Percentiles rank a stretch among this genome's conserved stretches.
These are phyloP conservation scores for Penicillium bialowiezense DNA, from an alignment of 495 filamentous ascomycete genomes.

Conservation along the genomic window DNA sequence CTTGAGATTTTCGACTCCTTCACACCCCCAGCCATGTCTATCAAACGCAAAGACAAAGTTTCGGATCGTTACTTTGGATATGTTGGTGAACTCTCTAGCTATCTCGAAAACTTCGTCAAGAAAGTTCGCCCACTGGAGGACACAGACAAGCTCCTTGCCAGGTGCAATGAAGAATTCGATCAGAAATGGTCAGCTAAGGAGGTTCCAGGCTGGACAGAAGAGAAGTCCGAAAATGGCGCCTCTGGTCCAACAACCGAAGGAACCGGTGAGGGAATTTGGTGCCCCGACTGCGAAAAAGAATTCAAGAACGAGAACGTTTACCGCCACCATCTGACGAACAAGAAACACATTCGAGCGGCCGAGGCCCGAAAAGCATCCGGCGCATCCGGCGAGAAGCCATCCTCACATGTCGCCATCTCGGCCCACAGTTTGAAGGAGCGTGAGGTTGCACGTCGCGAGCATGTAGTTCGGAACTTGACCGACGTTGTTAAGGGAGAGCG, in stretches of 20 bases:
- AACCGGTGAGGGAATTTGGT: slow-evolving; percentile 76
- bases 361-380: slow-evolving; percentile 53
- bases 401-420: slow-evolving; percentile 29
- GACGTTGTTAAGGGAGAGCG: slow-evolving; percentile 74
- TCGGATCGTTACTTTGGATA: slow-evolving; percentile 91
- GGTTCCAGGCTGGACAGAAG: slow-evolving; percentile 74
- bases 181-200: slow-evolving; percentile 75
- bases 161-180: slow-evolving; percentile 79
- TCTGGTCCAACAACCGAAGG: slow-evolving; percentile 51
- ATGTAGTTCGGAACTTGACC: slow-evolving; percentile 72
- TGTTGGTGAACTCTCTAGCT: slow-evolving; percentile 70
- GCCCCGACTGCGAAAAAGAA: slow-evolving; percentile 84
- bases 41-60: slow-evolving; percentile 78
- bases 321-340: slow-evolving; percentile 79
- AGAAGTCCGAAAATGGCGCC: slow-evolving; percentile 43
- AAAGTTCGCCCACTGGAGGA: slow-evolving; percentile 80
- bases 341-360: slow-evolving; percentile 86
- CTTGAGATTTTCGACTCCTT: slow-evolving; percentile 87
- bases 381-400: slow-evolving; percentile 20
- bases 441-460: slow-evolving; percentile 86
- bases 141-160: slow-evolving; percentile 69
- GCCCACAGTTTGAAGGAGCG: slow-evolving; percentile 74
- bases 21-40: slow-evolving; percentile 61
- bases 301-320: slow-evolving; percentile 97
- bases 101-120: slow-evolving; percentile 83